These are phyloP conservation scores for Zygosaccharomyces sapae DNA, from an alignment of 1,139 yeast species.

Conservation along the genomic window DNA sequence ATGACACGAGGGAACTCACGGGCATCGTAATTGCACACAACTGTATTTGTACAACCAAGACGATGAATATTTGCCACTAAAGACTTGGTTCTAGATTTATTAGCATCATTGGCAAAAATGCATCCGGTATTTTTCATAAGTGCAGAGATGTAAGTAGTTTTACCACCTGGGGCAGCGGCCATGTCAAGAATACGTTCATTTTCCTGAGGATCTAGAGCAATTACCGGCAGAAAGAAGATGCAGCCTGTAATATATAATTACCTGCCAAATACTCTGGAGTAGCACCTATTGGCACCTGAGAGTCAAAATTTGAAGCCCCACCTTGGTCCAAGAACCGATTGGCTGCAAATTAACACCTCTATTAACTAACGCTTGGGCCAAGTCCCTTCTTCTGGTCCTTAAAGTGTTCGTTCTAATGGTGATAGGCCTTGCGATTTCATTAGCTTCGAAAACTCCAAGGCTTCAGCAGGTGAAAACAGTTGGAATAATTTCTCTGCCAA, in stretches of 20 bases:
- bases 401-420: slow-evolving; percentile 95
- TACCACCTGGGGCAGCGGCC: slow-evolving; percentile 99
- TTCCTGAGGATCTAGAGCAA: slow-evolving; percentile 96
- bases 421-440: slow-evolving; percentile 93
- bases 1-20: slow-evolving; percentile 97
- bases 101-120: slow-evolving; percentile 95
- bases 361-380: slow-evolving; percentile 91
- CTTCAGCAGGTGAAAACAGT: slow-evolving; percentile 90
- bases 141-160: slow-evolving; percentile 93
- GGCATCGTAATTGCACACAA: slow-evolving; percentile 97
- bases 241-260: slow-evolving; percentile 96
- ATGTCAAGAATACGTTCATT: slow-evolving; percentile 92
- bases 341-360: slow-evolving; percentile 98
- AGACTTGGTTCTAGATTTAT: slow-evolving; percentile 92
- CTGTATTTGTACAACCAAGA: slow-evolving; percentile 92
- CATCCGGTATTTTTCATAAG: slow-evolving; percentile 97
- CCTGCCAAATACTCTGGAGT: slow-evolving; percentile 99
- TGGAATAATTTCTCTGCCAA: slow-evolving; percentile 91
- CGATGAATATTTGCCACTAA: slow-evolving; percentile 96
- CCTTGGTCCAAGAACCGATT: slow-evolving; percentile 96
- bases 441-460: slow-evolving; percentile 98
- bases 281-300: slow-evolving; percentile 98
- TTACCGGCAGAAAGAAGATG: slow-evolving; percentile 94
- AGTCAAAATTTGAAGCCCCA: slow-evolving; percentile 92
- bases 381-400: slow-evolving; percentile 89